A percentile compares a stretch with the other conserved stretches of the same genome.
phyloP scores from a whole-genome alignment of 2,329 filamentous ascomycete species.

The Penicillium freii region DNA sequence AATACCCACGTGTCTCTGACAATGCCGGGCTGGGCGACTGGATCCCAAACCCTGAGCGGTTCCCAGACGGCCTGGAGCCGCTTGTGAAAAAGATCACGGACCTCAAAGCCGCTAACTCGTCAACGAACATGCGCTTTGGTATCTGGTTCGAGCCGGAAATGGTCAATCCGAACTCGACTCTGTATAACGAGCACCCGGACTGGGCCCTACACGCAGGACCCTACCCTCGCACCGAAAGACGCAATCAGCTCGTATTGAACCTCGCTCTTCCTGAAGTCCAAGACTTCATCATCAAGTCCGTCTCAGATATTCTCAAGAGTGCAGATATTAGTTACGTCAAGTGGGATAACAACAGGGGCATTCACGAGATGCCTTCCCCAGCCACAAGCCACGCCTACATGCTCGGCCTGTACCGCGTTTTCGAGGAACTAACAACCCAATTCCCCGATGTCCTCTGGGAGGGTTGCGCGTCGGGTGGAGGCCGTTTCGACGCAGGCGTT shows the following conservation, averaged over 20 bases:
- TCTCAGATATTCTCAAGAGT: slow-evolving; percentile 55
- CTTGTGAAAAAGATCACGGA: slow-evolving; percentile 54
- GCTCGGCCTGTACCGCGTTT: slow-evolving; percentile 62
- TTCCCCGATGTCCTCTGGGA: slow-evolving; percentile 66
- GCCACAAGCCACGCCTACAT: slow-evolving; percentile 60
- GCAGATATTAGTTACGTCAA: slow-evolving; percentile 61
- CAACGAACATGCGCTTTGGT: slow-evolving; percentile 57
- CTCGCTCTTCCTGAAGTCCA: slow-evolving; percentile 61
- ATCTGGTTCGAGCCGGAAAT: slow-evolving; percentile 69
- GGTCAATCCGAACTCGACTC: slow-evolving; percentile 61
- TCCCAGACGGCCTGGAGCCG: slow-evolving; percentile 56
- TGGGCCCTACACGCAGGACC: slow-evolving; percentile 60
- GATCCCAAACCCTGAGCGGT: slow-evolving; percentile 57
- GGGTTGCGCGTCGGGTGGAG: slow-evolving; percentile 64
- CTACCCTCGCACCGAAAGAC: slow-evolving; percentile 56
- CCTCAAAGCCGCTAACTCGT: slow-evolving; percentile 49
- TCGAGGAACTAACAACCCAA: slow-evolving; percentile 57
- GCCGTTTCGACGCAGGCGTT: slow-evolving; percentile 62
- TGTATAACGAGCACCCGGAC: slow-evolving; percentile 62
- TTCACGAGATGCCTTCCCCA: slow-evolving; percentile 59
- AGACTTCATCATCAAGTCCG: slow-evolving; percentile 58
- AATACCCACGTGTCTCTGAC: slow-evolving; percentile 60
- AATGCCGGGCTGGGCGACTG: slow-evolving; percentile 62
- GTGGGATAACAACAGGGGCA: slow-evolving; percentile 67
- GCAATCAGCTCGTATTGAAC: slow-evolving; percentile 63